Conservation (phyloP, 78 protist genomes). For the Diacronema lutheri region DNA sequence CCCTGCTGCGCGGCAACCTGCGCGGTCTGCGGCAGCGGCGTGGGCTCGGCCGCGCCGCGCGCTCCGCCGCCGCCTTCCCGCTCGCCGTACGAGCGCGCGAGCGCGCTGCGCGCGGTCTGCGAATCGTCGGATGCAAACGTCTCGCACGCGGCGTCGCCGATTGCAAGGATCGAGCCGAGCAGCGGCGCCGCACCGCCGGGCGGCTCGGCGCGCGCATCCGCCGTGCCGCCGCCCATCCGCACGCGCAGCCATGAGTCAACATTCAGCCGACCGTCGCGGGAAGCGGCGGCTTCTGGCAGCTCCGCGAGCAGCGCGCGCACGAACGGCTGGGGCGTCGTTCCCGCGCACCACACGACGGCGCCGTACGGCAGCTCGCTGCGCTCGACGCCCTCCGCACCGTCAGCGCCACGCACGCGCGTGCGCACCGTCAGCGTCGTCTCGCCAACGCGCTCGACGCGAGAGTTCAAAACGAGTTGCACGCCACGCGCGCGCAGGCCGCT, state of each 20-base stretch:
- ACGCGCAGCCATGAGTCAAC: neutral
- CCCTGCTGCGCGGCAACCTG: slow-evolving; percentile 19
- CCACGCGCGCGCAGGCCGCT: neutral
- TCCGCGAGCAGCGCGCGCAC: neutral
- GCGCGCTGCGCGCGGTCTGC: no score
- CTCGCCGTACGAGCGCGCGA: no score
- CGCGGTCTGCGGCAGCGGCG: neutral
- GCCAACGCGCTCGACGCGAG: neutral
- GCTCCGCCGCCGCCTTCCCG: neutral
- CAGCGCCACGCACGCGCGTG: neutral
- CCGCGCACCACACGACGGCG: neutral
- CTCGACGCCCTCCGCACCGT: neutral
- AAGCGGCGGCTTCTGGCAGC: neutral
- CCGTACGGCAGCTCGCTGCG: neutral
- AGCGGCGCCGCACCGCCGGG: neutral
- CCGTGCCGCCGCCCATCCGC: neutral
- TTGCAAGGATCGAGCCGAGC: neutral
- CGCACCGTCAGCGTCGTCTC: no score
- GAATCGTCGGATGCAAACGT: no score
- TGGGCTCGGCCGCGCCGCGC: neutral
- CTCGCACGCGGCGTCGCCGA: neutral
- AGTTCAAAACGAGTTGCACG: neutral
- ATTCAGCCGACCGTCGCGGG: neutral
- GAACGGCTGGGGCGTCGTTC: neutral
- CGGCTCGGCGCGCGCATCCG: no score